Base-by-base conservation (phyloP, 805 yeast genomes). In the Wickerhamomyces strasburgensis region DNA sequence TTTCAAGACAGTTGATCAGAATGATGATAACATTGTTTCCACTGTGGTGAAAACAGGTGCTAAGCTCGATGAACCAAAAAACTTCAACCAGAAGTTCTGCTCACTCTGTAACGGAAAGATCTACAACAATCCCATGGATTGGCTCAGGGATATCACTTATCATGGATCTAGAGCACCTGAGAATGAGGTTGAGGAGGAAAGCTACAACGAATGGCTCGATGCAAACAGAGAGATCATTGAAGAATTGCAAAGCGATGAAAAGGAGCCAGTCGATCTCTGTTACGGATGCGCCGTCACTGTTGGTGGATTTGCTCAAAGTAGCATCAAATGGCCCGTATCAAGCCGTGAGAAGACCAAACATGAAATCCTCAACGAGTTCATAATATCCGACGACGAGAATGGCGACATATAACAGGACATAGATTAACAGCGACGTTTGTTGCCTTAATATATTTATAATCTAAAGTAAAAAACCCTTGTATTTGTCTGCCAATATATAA, bases 11-110 rank as follows among this genome's bases (percentile, higher is more conserved):
- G 75, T 89, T 17, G 95, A 86, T 51, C 69, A 70, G 5, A 88
- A 79, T 13, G 88, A 88, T 54, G 88, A 95, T 0, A 85, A 90
- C 39, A 84, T 90, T 3, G 88, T 89, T 3, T 83, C 96, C 0
- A 89, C 98, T 0, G 97, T 90, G 15, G 88, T 88, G 11, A 80
- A 85, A 47, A 88, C 95, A 0, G 96, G 93, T 5, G 80, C 80
- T 33, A 88, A 90, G 56, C 61, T 89, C 31, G 71, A 69, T 2
- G 67, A 67, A 6, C 85, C 84, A 0, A 54, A 38, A 21, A 42
- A 41, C 4, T 50, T 39, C 9, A 42, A 51, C 1, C 48, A 47
- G 2, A 53, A 46, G 5, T 35, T 32, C 5, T 86, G 95, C 57
- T 60, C 59, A 11, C 46, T 85, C 1, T 86, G 96, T 52, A 68